phyloP scores from a whole-genome alignment of 2,329 filamentous ascomycete genomes.

The Tolypocladium capitatum region DNA sequence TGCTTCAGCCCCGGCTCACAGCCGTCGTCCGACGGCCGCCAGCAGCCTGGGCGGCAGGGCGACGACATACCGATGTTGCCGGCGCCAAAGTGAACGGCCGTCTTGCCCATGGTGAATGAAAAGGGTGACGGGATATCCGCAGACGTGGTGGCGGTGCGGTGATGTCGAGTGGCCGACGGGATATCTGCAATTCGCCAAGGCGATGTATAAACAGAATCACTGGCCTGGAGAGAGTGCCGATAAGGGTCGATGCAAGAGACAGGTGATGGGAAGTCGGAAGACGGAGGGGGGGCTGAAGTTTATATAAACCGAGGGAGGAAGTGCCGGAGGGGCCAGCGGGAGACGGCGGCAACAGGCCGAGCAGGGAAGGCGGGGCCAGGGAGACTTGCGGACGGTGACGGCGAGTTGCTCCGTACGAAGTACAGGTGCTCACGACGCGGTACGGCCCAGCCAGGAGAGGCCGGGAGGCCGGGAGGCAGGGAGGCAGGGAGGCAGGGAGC shows the following conservation, averaged over 20 bases:
- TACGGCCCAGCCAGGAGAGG: no score
- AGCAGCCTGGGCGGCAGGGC: neutral
- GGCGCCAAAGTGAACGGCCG: slow-evolving; percentile 74
- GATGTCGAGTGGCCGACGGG: neutral
- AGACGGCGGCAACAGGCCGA: no score
- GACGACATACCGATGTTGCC: slow-evolving; percentile 59
- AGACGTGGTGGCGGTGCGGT: slow-evolving; percentile 5
- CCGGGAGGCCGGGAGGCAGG: no score
- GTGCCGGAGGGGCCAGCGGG: no score
- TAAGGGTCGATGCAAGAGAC: no score
- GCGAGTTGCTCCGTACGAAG: no score
- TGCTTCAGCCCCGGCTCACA: neutral
- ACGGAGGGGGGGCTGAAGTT: neutral
- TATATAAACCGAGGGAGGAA: slow-evolving; percentile 1
- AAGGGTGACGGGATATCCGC: slow-evolving; percentile 1
- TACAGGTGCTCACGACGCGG: no score
- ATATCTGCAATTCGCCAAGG: no score
- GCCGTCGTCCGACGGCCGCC: no score
- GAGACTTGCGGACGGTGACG: neutral
- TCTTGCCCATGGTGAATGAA: slow-evolving; percentile 37
- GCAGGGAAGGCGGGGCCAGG: neutral
- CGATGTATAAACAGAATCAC: neutral
- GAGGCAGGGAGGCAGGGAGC: no score
- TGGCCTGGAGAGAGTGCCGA: neutral
- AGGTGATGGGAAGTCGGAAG: no score